Evolutionary conservation across 495 filamentous ascomycete genomes (phyloP).

Genomic region (Penicillium steckii): DNA sequence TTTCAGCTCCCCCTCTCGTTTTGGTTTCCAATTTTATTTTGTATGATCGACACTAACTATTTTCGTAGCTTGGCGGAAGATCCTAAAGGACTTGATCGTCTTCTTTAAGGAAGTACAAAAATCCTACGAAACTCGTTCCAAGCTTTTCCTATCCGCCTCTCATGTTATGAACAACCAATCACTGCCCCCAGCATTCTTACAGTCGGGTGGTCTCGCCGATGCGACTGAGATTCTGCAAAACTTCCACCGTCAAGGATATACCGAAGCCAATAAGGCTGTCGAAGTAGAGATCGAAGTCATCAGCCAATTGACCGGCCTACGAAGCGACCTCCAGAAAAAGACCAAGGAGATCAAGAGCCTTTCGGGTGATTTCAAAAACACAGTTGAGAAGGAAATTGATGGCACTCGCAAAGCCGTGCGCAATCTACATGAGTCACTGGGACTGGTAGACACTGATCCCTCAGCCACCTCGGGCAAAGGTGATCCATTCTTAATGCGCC

Average conservation of each 20-base stretch:
- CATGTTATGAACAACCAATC: constrained; percentile 80
- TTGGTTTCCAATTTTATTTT: no score
- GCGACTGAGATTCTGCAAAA: constrained; percentile 75
- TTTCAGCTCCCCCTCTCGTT: no score
- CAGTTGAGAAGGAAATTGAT: constrained; percentile 57
- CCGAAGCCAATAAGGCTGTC: constrained; percentile 81
- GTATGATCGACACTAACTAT: constrained; percentile 13
- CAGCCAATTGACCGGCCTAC: constrained; percentile 75
- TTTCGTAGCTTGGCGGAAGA: constrained; percentile 81
- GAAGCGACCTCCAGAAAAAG: constrained; percentile 89
- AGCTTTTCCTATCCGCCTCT: constrained; percentile 77
- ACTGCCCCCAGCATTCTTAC: constrained; percentile 68
- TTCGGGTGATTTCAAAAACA: constrained; percentile 91
- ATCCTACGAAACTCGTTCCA: constrained; percentile 84
- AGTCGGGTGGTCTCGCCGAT: constrained; percentile 80
- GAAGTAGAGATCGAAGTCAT: constrained; percentile 92
- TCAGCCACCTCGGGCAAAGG: constrained; percentile 74
- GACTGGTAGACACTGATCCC: constrained; percentile 72
- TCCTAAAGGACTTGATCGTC: constrained; percentile 89
- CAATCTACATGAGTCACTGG: constrained; percentile 75
- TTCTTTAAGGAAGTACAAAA: constrained; percentile 93
- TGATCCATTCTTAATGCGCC: constrained; percentile 83
- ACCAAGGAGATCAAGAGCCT: constrained; percentile 96
- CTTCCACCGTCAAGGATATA: constrained; percentile 79
- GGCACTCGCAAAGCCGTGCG: constrained; percentile 65